Percentiles rank a stretch among this genome's conserved stretches.
Conservation (phyloP, 2,329 filamentous ascomycete species). For the Hymenoscyphus fraxineus region DNA sequence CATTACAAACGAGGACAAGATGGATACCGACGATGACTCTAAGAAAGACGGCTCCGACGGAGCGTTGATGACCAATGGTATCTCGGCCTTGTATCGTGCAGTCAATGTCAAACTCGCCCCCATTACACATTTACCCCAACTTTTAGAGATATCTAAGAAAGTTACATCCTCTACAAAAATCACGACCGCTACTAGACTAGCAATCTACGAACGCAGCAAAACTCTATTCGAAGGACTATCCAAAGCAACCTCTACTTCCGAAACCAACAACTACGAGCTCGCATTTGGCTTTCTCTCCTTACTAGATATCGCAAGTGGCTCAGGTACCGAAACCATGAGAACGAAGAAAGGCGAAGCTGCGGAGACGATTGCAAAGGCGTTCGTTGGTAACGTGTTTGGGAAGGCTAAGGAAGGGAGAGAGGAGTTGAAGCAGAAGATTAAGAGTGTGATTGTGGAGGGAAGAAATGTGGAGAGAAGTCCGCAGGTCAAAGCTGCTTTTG, state of each 20-base stretch:
- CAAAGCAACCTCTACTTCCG: constrained; percentile 23
- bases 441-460: constrained; percentile 21
- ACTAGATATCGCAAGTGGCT: constrained; percentile 31
- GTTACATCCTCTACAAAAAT: constrained; percentile 28
- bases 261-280: constrained; percentile 22
- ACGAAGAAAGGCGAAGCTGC: constrained; percentile 34
- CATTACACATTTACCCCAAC: constrained; percentile 26
- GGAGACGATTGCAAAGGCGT: constrained; percentile 28
- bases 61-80: constrained; percentile 31
- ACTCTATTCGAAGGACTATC: constrained; percentile 30
- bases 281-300: constrained; percentile 26
- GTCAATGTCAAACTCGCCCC: constrained; percentile 29
- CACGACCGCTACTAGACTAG: constrained; percentile 29
- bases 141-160: constrained; percentile 26
- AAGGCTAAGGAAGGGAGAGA: constrained; percentile 24
- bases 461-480: constrained; percentile 30
- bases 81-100: constrained; percentile 32
- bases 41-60: constrained; percentile 27
- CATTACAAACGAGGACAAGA: constrained; percentile 54
- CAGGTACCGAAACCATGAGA: constrained; percentile 33
- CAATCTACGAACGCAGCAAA: constrained; percentile 33
- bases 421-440: constrained; percentile 24
- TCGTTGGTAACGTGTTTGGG: constrained; percentile 31
- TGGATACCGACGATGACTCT: constrained; percentile 49
- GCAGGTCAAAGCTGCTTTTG: constrained; percentile 26